Base-by-base conservation (phyloP, 768 basidiomycete species). In the Hericium coralloides region DNA sequence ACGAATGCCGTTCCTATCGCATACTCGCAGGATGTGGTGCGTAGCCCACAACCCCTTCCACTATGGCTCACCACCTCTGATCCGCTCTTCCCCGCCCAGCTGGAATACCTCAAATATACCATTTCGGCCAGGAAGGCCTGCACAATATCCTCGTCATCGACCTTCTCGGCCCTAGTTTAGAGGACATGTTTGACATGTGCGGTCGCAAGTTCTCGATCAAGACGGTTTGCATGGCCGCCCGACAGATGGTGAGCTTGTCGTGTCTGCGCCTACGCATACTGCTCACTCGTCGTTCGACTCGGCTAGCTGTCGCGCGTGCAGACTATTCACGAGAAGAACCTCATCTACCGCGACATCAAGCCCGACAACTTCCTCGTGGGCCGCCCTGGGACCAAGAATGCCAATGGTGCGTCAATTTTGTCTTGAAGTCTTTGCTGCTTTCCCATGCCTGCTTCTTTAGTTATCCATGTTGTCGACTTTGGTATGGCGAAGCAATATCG, bases 401-500 rank as follows among this genome's bases (percentile, higher is more conserved):
- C 92, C 15, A 95, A 95, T 62, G 74, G 89, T 92, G 52, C 64
- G 81, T 39, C 53, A n/a, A 38, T 41, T 53, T 41, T 50, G 25
- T 22, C 39, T 48, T 38, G 12, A 51, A 7, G 18, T 49, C n/a
- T 26, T 23, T 37, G 18, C 49, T 53, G 45, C 51, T 41, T 50
- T 51, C 52, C 64, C 10, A 38, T 31, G 49, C 45, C 31, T 31
- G 49, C 7, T 5, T 12, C 31, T 15, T 10, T 45, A 91, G 88
- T 87, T 52, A 78, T 99, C 56, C 95, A 99, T 66, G 87, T 92
- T 52, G 95, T 99, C 56, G 97, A 99, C 71, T 98, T 99, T 68
- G 97, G 97, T 47, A 98, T 99, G 97, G 97, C 97, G 25, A 98
- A 98, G 73, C 95, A 98, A 72, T 99, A 98, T 68, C 88, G 97